phyloP scores from a whole-genome alignment of 257 asterid species.

The Verbascum thapsus region DNA sequence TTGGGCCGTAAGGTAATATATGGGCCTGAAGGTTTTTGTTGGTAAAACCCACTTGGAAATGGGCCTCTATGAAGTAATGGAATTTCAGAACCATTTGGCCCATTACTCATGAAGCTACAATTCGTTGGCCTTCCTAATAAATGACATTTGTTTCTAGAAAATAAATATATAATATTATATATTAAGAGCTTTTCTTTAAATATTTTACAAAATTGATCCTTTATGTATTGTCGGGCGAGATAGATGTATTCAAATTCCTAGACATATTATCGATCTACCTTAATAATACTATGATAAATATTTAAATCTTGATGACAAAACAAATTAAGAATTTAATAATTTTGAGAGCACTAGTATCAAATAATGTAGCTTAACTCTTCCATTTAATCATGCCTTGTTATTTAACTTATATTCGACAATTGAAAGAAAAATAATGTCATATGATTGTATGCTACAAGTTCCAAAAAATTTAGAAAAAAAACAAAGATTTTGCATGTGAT shows the following conservation, averaged over 20 bases:
- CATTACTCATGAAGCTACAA: not conserved
- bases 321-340: not conserved
- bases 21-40: not conserved
- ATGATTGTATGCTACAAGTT: constrained; percentile 9
- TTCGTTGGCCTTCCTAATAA: no score
- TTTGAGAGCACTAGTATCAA: not conserved
- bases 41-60: not conserved
- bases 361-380: not conserved
- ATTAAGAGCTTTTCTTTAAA: no score
- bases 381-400: not conserved
- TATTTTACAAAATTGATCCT: no score
- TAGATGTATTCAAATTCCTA: no score
- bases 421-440: not conserved
- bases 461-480: constrained; percentile 36
- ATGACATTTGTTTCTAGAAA: no score
- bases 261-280: no score
- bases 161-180: no score
- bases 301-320: no score
- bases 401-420: not conserved
- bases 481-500: constrained; percentile 43
- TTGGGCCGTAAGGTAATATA: not conserved
- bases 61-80: not conserved
- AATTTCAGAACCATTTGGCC: not conserved
- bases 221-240: no score
- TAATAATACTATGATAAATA: no score